phyloP scores from a whole-genome alignment of 148 eudicot genomes.

The Chenopodium quinoa region DNA sequence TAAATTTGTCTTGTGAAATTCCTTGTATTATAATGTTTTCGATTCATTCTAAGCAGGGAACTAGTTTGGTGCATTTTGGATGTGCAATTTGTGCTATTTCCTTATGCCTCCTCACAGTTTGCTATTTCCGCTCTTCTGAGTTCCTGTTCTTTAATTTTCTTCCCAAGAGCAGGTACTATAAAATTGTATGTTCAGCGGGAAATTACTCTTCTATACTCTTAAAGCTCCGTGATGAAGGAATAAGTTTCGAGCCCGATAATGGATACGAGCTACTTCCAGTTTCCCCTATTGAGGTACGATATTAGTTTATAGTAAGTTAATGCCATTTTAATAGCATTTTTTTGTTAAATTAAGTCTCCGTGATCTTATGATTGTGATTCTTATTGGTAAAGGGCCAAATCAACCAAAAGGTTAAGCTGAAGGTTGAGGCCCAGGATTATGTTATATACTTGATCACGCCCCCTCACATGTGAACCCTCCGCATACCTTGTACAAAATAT shows the following conservation, averaged over 20 bases:
- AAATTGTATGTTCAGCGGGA: slow-evolving; percentile 74
- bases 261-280: slow-evolving; percentile 79
- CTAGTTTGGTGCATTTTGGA: not conserved
- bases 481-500: no score
- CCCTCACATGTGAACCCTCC: no score
- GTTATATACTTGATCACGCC: no score
- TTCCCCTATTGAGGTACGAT: slow-evolving; percentile 66
- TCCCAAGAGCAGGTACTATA: slow-evolving; percentile 49
- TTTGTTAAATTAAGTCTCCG: not conserved
- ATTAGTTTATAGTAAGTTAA: not conserved
- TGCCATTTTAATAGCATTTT: not conserved
- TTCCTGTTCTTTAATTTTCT: not conserved
- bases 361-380: not conserved
- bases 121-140: not conserved
- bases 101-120: not conserved
- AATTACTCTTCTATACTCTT: slow-evolving; percentile 57
- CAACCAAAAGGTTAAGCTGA: no score
- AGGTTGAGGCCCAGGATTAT: no score
- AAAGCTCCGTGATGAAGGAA: slow-evolving; percentile 81
- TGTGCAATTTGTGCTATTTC: not conserved
- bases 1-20: not conserved
- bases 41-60: slow-evolving; percentile 9
- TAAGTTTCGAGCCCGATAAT: slow-evolving; percentile 75
- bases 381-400: no score
- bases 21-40: not conserved